Evolutionary conservation across 2,329 filamentous ascomycete genomes (phyloP), one percentile per base, ranked within the genome.

Genomic region (Aureobasidium sp.): DNA sequence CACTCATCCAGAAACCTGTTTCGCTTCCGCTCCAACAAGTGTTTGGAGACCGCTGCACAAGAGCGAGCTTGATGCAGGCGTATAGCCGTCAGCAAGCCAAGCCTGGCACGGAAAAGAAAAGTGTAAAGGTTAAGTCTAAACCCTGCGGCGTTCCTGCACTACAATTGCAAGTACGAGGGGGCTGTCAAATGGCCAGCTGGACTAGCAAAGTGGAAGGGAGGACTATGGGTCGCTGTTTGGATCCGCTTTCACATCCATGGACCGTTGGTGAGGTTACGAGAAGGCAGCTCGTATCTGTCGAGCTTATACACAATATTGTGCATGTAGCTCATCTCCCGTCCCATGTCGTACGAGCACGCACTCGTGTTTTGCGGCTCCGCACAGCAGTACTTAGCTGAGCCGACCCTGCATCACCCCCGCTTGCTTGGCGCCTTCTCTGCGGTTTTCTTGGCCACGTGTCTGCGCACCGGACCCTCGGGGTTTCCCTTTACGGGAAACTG

Each of bases 51-150:
- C 65, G 74, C 4, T 72, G 73, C 62, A 70, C 73, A 21, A 68
- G 77, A 35, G 74, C 74, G 0, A 74, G 66, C 19, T 60, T 75
- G 31, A 75, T 78, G 10, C 76, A 78, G 61, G 63, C 64, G 8
- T 77, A 76, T 49, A 77, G 74, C 61, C 71, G 77, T n/a, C 71
- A 78, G 47, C 69, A 73, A 2, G 75, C 74, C 4, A 72, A 66
- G 54, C 73, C 75, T 2, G 74, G 71, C 0, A 74, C 73, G 0
- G 73, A 71, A 10, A 64, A 68, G 33, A 67, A 66, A 0, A 68
- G 65, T 25, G 69, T 64, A 9, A 69, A 67, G 60, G 65, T 75
- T 6, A 73, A 67, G 23, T n/a, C 69, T 74, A 67, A 71, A 71
- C 4, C 72, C 74, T 0, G 72, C 67, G n/a, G 69, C 76, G 61